Evolutionary conservation across 2,329 filamentous ascomycete species (phyloP).

Genomic region (Trichoderma harzianum): DNA sequence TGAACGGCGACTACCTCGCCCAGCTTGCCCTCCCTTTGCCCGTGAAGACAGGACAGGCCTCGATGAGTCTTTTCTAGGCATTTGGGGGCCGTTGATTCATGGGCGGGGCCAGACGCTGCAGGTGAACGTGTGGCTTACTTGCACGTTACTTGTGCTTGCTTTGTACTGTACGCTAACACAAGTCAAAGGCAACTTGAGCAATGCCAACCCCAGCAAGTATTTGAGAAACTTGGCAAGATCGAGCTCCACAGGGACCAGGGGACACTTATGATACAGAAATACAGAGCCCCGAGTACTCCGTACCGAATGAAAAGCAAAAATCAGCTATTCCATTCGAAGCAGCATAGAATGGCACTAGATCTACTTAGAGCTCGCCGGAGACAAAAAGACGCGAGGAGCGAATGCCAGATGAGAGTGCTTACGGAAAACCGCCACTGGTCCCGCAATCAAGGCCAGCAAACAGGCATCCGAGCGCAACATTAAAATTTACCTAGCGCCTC

Average conservation of each 20-base stretch:
- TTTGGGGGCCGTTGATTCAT: conserved; percentile 16
- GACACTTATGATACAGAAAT: neutral
- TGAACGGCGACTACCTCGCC: neutral
- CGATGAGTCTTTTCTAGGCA: conserved; percentile 1
- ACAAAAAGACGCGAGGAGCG: conserved; percentile 9
- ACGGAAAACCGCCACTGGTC: neutral
- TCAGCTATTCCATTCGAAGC: neutral
- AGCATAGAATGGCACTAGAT: neutral
- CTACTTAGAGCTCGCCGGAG: neutral
- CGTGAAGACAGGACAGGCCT: conserved; percentile 8
- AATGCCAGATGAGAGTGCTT: conserved; percentile 12
- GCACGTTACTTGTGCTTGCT: neutral
- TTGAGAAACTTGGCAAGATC: neutral
- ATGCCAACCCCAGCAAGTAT: neutral
- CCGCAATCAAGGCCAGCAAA: conserved; percentile 10
- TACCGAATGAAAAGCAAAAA: neutral
- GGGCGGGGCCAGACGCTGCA: neutral
- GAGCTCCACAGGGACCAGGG: neutral
- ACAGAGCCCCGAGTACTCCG: neutral
- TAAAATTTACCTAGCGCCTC: neutral
- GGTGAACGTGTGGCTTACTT: neutral
- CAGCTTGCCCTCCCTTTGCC: neutral
- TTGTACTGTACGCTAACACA: neutral
- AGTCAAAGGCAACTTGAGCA: neutral
- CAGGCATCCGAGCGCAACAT: conserved; percentile 14